A percentile compares a stretch with the other conserved stretches of the same genome.
These are phyloP conservation scores for Harringtonia aguacate DNA, from an alignment of 2,329 filamentous ascomycete genomes.

Conservation along the genomic window DNA sequence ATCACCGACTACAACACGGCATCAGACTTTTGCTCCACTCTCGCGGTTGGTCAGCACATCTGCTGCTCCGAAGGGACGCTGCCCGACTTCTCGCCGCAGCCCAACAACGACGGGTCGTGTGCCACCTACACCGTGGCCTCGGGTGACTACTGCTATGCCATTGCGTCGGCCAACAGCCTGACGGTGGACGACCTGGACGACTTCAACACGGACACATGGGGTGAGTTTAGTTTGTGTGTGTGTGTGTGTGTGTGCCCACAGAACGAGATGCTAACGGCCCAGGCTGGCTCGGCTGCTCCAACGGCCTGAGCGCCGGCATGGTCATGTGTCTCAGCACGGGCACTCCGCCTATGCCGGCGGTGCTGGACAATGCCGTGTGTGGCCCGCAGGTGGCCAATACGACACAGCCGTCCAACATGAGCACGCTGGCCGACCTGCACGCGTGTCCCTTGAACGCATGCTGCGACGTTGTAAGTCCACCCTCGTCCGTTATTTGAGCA, in stretches of 20 bases:
- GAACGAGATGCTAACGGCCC: too few species aligned
- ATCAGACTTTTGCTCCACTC: constrained; percentile 17
- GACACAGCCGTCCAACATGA: constrained; percentile 9
- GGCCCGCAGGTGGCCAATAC: constrained; percentile 23
- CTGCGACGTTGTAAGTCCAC: constrained; percentile 15
- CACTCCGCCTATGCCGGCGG: constrained; percentile 20
- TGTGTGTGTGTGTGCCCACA: too few species aligned
- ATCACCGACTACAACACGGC: constrained; percentile 16
- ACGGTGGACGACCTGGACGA: neutral
- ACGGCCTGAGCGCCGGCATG: constrained; percentile 12
- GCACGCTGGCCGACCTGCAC: constrained; percentile 14
- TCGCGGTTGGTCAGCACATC: constrained; percentile 21
- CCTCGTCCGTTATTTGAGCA: too few species aligned
- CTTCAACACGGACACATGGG: constrained; percentile 26
- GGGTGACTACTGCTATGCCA: constrained; percentile 19
- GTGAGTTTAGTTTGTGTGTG: too few species aligned
- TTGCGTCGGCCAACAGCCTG: constrained; percentile 14
- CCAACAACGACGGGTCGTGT: constrained; percentile 23
- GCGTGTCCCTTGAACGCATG: constrained; percentile 19
- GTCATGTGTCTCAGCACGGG: constrained; percentile 23
- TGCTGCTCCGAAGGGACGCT: constrained; percentile 25
- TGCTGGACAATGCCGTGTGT: constrained; percentile 19
- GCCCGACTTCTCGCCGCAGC: constrained; percentile 22
- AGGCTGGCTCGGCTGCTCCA: constrained; percentile 20
- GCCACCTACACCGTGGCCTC: constrained; percentile 18